phyloP scores from a whole-genome alignment of 2,329 filamentous ascomycete species.

The Colletotrichum scovillei region DNA sequence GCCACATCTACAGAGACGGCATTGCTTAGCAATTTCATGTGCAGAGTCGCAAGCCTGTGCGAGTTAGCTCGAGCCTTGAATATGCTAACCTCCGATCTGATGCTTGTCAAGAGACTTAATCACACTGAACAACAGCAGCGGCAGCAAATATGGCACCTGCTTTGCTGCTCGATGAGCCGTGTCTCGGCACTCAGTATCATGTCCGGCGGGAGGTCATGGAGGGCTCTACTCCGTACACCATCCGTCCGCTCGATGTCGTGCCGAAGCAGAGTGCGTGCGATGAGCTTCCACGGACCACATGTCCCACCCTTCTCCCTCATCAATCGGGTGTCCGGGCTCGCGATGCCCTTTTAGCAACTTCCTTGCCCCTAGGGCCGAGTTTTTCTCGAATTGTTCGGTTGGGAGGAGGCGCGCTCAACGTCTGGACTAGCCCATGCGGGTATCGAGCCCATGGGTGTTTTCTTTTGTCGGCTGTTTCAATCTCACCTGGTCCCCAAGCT shows the following conservation, averaged over 20 bases:
- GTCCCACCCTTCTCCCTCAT: neutral
- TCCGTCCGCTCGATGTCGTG: neutral
- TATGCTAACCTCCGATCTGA: neutral
- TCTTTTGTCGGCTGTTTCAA: constrained; percentile 27
- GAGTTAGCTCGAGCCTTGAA: neutral
- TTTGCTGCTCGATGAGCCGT: neutral
- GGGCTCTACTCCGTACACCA: neutral
- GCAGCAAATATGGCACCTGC: neutral
- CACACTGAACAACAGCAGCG: neutral
- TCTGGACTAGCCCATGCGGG: constrained; percentile 6
- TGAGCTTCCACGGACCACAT: neutral
- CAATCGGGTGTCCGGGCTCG: neutral
- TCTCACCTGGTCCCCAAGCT: neutral
- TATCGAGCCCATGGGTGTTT: constrained; percentile 17
- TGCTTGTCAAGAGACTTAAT: neutral
- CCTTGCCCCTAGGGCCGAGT: constrained; percentile 16
- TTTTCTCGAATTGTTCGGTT: constrained; percentile 30
- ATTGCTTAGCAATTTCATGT: neutral
- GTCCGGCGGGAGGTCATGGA: neutral
- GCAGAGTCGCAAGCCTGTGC: neutral
- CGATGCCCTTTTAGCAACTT: constrained; percentile 18
- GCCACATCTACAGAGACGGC: neutral
- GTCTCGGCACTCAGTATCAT: neutral
- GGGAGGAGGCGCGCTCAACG: neutral
- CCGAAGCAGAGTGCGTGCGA: neutral